phyloP scores from a whole-genome alignment of 225 moss, liverwort and hornwort species.

The Lunularia cruciata region DNA sequence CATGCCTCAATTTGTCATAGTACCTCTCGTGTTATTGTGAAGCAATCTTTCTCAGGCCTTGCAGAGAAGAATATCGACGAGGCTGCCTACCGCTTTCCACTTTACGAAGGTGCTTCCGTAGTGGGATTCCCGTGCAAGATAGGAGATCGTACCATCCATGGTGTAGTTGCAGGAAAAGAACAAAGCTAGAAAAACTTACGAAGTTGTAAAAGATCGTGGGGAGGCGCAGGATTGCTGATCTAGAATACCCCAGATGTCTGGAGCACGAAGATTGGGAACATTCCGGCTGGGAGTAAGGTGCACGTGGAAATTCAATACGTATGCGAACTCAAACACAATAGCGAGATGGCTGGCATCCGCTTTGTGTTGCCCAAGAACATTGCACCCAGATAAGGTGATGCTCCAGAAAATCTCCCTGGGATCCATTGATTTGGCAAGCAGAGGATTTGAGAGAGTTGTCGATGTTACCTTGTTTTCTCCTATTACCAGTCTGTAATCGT shows the following conservation, averaged over 20 bases:
- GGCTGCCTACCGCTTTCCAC: slow-evolving; percentile 51
- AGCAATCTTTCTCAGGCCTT: slow-evolving; percentile 44
- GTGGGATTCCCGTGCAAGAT: slow-evolving; percentile 48
- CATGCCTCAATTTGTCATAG: slow-evolving; percentile 41
- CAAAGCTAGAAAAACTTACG: slow-evolving; percentile 40
- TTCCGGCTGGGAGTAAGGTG: slow-evolving; percentile 42
- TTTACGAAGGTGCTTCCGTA: slow-evolving; percentile 52
- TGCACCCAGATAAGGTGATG: slow-evolving; percentile 40
- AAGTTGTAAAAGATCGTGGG: slow-evolving; percentile 42
- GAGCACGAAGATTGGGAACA: slow-evolving; percentile 52
- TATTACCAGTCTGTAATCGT: slow-evolving; percentile 52
- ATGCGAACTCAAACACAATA: slow-evolving; percentile 53
- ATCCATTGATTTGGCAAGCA: background rate
- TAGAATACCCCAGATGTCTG: slow-evolving; percentile 49
- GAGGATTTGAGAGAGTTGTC: slow-evolving; percentile 33
- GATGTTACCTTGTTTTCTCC: slow-evolving; percentile 37
- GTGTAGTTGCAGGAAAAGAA: slow-evolving; percentile 50
- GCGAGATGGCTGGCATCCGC: slow-evolving; percentile 50
- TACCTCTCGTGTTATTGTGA: slow-evolving; percentile 38
- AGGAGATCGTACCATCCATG: slow-evolving; percentile 36
- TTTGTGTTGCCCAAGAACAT: slow-evolving; percentile 52
- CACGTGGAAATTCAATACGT: slow-evolving; percentile 47
- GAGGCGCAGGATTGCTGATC: slow-evolving; percentile 47
- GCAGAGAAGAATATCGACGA: slow-evolving; percentile 31
- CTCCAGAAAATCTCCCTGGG: background rate